phyloP scores from a whole-genome alignment of 768 basidiomycete genomes.

The Amylocystis lapponica region DNA sequence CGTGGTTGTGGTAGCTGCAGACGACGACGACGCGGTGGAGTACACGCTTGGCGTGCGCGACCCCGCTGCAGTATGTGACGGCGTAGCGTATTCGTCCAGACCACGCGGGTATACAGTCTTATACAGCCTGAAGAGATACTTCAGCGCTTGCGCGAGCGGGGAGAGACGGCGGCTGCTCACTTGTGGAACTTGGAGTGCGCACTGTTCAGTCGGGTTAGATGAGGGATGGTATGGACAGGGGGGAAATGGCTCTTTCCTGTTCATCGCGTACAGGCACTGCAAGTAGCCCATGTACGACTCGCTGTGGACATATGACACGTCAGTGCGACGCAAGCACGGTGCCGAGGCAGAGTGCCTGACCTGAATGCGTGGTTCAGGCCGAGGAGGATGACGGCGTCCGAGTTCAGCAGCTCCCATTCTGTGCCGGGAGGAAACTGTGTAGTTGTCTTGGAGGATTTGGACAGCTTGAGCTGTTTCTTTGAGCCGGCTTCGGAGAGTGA shows the following conservation, averaged over 20 bases:
- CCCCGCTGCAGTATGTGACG: constrained; percentile 16
- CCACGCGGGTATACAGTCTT: constrained; percentile 26
- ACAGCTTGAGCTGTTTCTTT: constrained; percentile 40
- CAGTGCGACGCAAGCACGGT: not conserved
- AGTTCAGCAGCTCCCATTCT: constrained; percentile 74
- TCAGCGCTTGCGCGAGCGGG: constrained; percentile 1
- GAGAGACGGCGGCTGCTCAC: constrained; percentile 29
- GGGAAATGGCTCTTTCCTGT: constrained; percentile 35
- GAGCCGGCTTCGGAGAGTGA: constrained; percentile 55
- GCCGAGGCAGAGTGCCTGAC: constrained; percentile 31
- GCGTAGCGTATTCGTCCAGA: constrained; percentile 21
- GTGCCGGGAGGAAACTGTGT: constrained; percentile 53
- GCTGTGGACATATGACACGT: constrained; percentile 31
- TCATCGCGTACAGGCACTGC: constrained; percentile 36
- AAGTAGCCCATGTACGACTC: constrained; percentile 77
- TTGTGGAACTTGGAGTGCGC: constrained; percentile 75
- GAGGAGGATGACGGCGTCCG: constrained; percentile 65
- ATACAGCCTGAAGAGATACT: constrained; percentile 18
- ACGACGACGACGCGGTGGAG: constrained; percentile 14
- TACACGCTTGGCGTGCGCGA: constrained; percentile 20
- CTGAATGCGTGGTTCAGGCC: constrained; percentile 68
- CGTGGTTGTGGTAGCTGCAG: constrained; percentile 4
- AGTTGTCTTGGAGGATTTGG: constrained; percentile 26
- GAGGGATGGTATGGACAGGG: not conserved
- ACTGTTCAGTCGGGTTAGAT: constrained; percentile 24